These are phyloP conservation scores for Pichia sp. DNA, from an alignment of 1,139 yeast species.

Conservation along the genomic window DNA sequence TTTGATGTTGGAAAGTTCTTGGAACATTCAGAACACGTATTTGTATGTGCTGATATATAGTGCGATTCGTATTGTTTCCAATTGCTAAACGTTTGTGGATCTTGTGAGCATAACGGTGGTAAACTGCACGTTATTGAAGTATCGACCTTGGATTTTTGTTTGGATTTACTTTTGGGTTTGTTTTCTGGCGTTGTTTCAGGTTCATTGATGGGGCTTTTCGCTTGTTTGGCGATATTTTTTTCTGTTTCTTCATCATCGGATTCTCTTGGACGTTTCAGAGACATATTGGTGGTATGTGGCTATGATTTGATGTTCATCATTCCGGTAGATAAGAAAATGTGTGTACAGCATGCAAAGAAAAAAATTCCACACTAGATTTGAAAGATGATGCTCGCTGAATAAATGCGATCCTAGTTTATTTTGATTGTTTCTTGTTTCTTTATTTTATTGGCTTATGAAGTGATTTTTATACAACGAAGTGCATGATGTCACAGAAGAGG, in stretches of 20 bases:
- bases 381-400: too few species aligned
- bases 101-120: slow-evolving; percentile 21
- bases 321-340: too few species aligned
- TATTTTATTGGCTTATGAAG: too few species aligned
- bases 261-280: slow-evolving; percentile 16
- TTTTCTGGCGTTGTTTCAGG: background rate
- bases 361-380: too few species aligned
- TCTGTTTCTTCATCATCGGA: slow-evolving; percentile 6
- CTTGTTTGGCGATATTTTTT: background rate
- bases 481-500: slow-evolving; percentile 1
- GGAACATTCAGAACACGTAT: slow-evolving; percentile 44
- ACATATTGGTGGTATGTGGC: slow-evolving; percentile 3
- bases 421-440: too few species aligned
- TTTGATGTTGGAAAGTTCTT: slow-evolving; percentile 41
- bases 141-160: slow-evolving; percentile 1
- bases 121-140: slow-evolving; percentile 18
- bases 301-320: too few species aligned
- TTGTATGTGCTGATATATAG: slow-evolving; percentile 31
- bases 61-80: slow-evolving; percentile 37
- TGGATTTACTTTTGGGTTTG: background rate
- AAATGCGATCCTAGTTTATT: too few species aligned
- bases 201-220: background rate
- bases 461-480: too few species aligned
- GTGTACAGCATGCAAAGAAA: too few species aligned
- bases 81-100: slow-evolving; percentile 23